Base-by-base conservation (phyloP, 441 rosid genomes). In the Pelargonium citronellum region DNA sequence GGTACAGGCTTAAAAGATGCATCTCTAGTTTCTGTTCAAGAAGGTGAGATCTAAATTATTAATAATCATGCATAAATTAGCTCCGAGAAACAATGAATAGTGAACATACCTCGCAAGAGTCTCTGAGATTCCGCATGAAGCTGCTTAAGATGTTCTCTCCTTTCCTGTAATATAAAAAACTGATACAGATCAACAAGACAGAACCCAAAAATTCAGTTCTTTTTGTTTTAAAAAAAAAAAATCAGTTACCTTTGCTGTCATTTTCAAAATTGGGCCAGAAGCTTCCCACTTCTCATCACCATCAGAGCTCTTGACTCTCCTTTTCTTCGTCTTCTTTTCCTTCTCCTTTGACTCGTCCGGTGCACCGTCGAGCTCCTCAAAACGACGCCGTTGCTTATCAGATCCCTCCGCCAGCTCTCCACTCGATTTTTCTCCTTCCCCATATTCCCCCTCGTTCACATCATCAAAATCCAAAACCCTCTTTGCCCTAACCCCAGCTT, bases 111-210 rank as follows among this genome's bases (percentile, higher is more conserved):
- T 81, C 99, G 89, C 70, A 95, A 78, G 61, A 95, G 80, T 78
- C 91, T 90, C 88, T 92, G 99, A 66, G 94, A 89, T 79, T 89
- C 96, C 43, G 85, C 84, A 57, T 84, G 92, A 24, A 90, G 91
- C 73, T 90, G 86, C 70, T 77, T 79, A 44, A 89, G 81, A 46
- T 76, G 76, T 10, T 82, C 83, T 75, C 85, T 87, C 78, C 97
- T 83, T 75, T 89, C 94, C 97, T 91, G 71, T 43, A 75, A 13
- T 70, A 72, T 34, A 20, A 9, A 67, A 70, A 24, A n/a, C 3
- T 51, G 58, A 51, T n/a, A 51, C 58, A 51, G 5, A 13, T 51
- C 11, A 64, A 43, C 51, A 30, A 72, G 39, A 27, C 30, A 9
- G 5, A 70, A 20, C 2, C 20, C 22, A 30, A 60, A n/a, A 67